Percentiles rank a stretch among this genome's conserved stretches.
Evolutionary conservation across 1,139 yeast genomes (phyloP).

Genomic region (Suzukiozyma palmioleophila): DNA sequence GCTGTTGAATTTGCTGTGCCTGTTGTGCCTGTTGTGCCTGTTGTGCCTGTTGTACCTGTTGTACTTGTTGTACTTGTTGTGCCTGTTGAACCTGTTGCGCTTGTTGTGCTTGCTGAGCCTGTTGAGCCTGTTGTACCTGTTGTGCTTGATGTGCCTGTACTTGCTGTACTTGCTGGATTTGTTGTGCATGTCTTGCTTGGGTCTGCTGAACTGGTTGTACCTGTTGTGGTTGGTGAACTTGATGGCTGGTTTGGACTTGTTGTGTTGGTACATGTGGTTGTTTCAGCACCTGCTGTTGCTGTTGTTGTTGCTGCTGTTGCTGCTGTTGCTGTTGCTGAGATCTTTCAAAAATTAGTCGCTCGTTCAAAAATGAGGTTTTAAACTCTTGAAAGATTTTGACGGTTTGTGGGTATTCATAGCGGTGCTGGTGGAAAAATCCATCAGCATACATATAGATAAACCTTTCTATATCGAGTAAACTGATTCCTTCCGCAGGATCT

Average conservation of each 20-base stretch:
- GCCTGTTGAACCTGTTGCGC: conserved; percentile 5
- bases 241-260: conserved; percentile 3
- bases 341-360: conserved; percentile 36
- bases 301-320: conserved; percentile 12
- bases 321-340: conserved; percentile 21
- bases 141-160: conserved; percentile 5
- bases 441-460: conserved; percentile 48
- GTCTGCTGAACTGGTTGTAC: conserved; percentile 4
- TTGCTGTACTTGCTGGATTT: conserved; percentile 4
- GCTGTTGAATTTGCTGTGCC: conserved; percentile 4
- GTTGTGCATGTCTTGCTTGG: conserved; percentile 4
- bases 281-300: conserved; percentile 13
- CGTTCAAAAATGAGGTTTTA: conserved; percentile 47
- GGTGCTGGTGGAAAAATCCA: conserved; percentile 41
- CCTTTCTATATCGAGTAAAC: conserved; percentile 43
- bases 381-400: conserved; percentile 47
- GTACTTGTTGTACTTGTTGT: conserved; percentile 5
- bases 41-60: conserved; percentile 5
- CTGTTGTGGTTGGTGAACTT: conserved; percentile 6
- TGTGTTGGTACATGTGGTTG: conserved; percentile 12
- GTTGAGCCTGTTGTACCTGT: conserved; percentile 3
- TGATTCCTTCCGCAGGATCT: conserved; percentile 17
- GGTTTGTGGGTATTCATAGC: conserved; percentile 46
- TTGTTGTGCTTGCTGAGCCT: conserved; percentile 5
- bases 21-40: conserved; percentile 3